Base-by-base conservation (phyloP, 495 filamentous ascomycete species). In the Hyaloscypha hepaticicola region DNA sequence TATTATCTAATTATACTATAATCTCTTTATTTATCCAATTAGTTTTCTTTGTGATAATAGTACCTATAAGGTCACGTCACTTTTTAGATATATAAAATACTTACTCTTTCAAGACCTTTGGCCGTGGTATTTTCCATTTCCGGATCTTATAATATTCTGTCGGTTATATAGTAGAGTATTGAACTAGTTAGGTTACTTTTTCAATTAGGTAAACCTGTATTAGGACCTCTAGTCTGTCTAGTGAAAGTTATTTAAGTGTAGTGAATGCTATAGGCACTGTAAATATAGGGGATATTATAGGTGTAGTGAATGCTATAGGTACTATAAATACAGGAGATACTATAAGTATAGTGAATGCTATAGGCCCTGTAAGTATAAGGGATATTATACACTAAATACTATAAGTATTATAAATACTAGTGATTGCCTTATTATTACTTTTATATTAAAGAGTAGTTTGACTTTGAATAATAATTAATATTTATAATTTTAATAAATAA, bases 111-210 rank as follows among this genome's bases (percentile, higher is more conserved):
- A 49, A 31, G 38, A 60, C 58, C 58, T 60, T 60, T 58, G 55
- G 55, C 16, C 55, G 14, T 9, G 55, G 55, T 6, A 9, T 58
- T 11, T 41, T 60, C n/a, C 19, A 60, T 16, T 49, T 60, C 29
- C 58, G 58, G 38, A 33, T 33, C 38, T 48, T 60, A 14, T 33
- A 16, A 26, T 60, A 60, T n/a, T 60, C 58, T 60, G n/a, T 60
- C 48, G 33, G 58, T 48, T 24, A 33, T 41, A 60, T 29, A 26
- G 29, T 41, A 45, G 58, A 33, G 34, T 60, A 19, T 26, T 60
- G 58, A 45, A 33, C 58, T 45, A 60, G 34, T 33, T 33, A 60
- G 19, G 58, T 24, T 60, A 19, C n/a, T 24, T 60, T 60, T 58
- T 58, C 55, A 58, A 26, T 26, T 58, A 58, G 55, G 55, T 58